phyloP scores from a whole-genome alignment of 805 yeast species.

The Sugiyamaella qingdaonensis region DNA sequence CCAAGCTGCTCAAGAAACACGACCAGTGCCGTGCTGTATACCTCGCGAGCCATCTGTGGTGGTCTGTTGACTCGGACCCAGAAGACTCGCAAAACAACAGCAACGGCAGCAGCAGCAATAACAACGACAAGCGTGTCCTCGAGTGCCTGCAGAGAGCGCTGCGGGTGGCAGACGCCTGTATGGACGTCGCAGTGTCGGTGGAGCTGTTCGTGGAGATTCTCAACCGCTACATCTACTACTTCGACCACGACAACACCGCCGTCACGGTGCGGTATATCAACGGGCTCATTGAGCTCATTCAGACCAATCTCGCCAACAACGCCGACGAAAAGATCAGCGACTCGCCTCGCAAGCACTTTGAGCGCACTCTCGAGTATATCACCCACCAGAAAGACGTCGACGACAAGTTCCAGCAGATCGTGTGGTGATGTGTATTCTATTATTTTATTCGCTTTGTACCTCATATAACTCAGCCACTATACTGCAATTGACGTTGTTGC shows the following conservation, averaged over 20 bases:
- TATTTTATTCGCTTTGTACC: background rate
- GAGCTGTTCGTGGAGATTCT: slow-evolving; percentile 87
- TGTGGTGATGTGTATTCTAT: slow-evolving; percentile 15
- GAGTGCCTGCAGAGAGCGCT: slow-evolving; percentile 88
- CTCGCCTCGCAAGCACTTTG: slow-evolving; percentile 52
- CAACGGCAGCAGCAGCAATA: background rate
- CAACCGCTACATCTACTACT: slow-evolving; percentile 79
- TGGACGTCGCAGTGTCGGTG: slow-evolving; percentile 69
- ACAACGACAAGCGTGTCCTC: slow-evolving; percentile 68
- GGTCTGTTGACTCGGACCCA: slow-evolving; percentile 65
- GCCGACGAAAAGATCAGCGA: slow-evolving; percentile 33
- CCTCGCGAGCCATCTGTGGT: slow-evolving; percentile 87
- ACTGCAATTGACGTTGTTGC: background rate
- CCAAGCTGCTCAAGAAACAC: slow-evolving; percentile 81
- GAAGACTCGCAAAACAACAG: slow-evolving; percentile 29
- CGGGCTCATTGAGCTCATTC: slow-evolving; percentile 78
- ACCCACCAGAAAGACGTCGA: slow-evolving; percentile 64
- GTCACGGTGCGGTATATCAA: slow-evolving; percentile 74
- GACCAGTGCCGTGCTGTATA: slow-evolving; percentile 94
- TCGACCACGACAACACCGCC: slow-evolving; percentile 68
- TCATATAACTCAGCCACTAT: background rate
- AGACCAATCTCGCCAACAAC: slow-evolving; percentile 33
- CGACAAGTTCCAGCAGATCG: slow-evolving; percentile 58
- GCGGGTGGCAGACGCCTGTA: slow-evolving; percentile 89
- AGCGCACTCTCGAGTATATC: slow-evolving; percentile 69